Evolutionary conservation across 1,284 basidiomycete species (phyloP).

Genomic region (Naganishia albida): DNA sequence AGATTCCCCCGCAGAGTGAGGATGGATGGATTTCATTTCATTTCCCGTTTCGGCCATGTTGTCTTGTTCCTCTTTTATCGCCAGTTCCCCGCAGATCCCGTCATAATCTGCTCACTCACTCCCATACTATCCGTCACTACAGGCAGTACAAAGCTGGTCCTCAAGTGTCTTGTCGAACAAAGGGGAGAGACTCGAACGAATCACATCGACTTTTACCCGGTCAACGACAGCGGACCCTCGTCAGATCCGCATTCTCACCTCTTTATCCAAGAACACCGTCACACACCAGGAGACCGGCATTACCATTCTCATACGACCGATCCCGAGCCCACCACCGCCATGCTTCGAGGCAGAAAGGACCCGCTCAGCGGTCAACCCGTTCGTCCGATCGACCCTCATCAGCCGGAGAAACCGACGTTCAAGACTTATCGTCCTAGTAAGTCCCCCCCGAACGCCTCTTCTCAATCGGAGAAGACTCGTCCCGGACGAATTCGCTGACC

Average conservation of each 20-base stretch:
- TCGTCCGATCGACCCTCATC: conserved; percentile 19
- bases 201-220: too few relatives aligned
- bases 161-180: not conserved
- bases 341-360: conserved; percentile 22
- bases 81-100: not conserved
- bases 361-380: conserved; percentile 23
- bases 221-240: too few relatives aligned
- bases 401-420: conserved; percentile 11
- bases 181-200: too few relatives aligned
- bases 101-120: conserved; percentile 1
- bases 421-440: conserved; percentile 30
- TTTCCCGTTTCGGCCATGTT: not conserved
- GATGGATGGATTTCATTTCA: not conserved
- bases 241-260: too few relatives aligned
- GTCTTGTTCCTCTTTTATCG: not conserved
- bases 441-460: not conserved
- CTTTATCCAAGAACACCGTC: too few relatives aligned
- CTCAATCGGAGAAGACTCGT: too few relatives aligned
- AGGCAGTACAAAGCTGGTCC: not conserved
- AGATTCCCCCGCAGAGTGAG: too few relatives aligned
- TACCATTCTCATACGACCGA: not conserved
- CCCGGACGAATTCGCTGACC: not conserved
- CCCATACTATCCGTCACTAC: not conserved
- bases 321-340: not conserved
- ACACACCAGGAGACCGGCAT: not conserved